These are phyloP conservation scores for Melanomma pulvis-pyrius DNA, from an alignment of 495 filamentous ascomycete genomes.

Conservation along the genomic window DNA sequence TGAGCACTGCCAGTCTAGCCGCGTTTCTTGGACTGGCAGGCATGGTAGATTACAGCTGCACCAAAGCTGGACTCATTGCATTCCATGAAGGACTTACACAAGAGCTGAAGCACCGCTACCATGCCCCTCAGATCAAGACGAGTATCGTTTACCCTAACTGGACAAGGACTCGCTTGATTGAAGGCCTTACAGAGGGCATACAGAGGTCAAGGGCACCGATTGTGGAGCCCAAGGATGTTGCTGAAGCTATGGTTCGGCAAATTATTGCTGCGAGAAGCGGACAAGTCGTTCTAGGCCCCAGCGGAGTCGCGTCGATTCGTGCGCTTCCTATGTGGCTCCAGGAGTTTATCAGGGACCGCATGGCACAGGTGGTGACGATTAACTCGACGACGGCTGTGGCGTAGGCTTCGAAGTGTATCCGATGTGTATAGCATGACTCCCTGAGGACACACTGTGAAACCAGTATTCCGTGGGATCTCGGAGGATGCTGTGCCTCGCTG, in stretches of 20 bases:
- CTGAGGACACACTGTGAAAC: constrained; percentile 8
- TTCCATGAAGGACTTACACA: constrained; percentile 54
- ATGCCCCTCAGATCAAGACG: constrained; percentile 43
- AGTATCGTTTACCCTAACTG: constrained; percentile 46
- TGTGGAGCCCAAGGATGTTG: constrained; percentile 36
- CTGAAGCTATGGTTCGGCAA: constrained; percentile 31
- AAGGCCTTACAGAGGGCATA: constrained; percentile 27
- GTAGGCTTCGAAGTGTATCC: constrained; percentile 4
- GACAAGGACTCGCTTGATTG: constrained; percentile 38
- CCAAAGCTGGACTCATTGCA: constrained; percentile 60
- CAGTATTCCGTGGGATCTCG: constrained; percentile 1
- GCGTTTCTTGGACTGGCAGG: constrained; percentile 55
- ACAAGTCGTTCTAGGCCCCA: constrained; percentile 36
- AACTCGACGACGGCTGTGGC: constrained; percentile 29
- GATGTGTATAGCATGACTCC: neutral
- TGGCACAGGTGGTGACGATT: constrained; percentile 24
- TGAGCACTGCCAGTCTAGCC: constrained; percentile 60
- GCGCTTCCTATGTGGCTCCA: constrained; percentile 41
- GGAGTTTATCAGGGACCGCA: constrained; percentile 30
- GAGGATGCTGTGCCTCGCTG: constrained; percentile 1
- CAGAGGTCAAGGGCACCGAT: constrained; percentile 1
- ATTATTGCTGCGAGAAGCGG: constrained; percentile 32
- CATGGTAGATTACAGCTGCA: constrained; percentile 58
- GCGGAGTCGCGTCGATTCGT: constrained; percentile 28
- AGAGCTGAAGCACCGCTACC: constrained; percentile 43